These are phyloP conservation scores for Starmerella sp. DNA, from an alignment of 805 yeast species.

Conservation along the genomic window DNA sequence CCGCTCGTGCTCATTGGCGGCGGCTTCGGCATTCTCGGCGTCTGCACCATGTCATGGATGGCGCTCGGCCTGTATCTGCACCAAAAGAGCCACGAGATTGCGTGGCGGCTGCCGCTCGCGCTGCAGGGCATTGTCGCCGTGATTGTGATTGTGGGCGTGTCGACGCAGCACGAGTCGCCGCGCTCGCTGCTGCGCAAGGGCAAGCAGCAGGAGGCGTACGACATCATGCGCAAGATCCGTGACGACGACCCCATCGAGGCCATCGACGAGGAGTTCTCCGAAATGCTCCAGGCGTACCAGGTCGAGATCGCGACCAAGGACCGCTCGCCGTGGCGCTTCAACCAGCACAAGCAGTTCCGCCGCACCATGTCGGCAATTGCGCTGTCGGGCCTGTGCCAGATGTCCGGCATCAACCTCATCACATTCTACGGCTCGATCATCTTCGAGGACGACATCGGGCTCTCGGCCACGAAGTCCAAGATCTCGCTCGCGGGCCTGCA, in stretches of 20 bases:
- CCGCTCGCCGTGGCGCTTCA: conserved; percentile 14
- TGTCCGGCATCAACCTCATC: conserved; percentile 46
- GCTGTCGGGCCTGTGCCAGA: conserved; percentile 22
- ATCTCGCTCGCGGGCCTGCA: conserved; percentile 37
- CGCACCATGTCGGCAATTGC: conserved; percentile 37
- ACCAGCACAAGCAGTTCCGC: conserved; percentile 32
- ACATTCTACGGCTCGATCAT: conserved; percentile 49
- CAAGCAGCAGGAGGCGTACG: conserved; percentile 23
- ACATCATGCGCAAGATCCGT: conserved; percentile 16
- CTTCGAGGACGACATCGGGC: conserved; percentile 33
- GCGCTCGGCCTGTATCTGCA: conserved; percentile 55
- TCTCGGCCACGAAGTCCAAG: conserved; percentile 34
- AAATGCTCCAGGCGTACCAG: conserved; percentile 14
- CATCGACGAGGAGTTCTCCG: conserved; percentile 16
- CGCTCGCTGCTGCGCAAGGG: conserved; percentile 32
- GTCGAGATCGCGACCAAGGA: conserved; percentile 13
- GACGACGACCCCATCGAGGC: conserved; percentile 3
- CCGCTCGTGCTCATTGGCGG: conserved; percentile 52
- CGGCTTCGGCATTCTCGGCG: conserved; percentile 53
- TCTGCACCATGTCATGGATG: conserved; percentile 58
- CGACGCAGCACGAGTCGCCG: conserved; percentile 41
- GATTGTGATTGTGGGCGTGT: conserved; percentile 32
- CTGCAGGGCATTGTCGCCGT: conserved; percentile 42
- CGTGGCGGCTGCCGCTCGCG: conserved; percentile 68
- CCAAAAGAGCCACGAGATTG: conserved; percentile 37